These are phyloP conservation scores for Jamesozyma spencerorum DNA, from an alignment of 805 yeast species.

Conservation along the genomic window DNA sequence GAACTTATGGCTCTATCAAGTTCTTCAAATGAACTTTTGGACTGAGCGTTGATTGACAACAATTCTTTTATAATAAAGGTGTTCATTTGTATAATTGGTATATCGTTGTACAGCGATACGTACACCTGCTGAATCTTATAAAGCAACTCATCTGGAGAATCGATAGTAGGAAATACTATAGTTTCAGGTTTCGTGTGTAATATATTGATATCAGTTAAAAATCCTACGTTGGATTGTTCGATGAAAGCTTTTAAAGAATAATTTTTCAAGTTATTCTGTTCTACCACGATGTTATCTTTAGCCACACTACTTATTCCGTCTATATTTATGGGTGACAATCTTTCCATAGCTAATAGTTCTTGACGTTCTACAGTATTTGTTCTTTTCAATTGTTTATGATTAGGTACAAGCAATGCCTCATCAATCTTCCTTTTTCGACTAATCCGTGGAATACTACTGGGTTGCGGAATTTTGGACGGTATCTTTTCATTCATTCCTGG, in stretches of 20 bases:
- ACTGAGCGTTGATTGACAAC: constrained; percentile 41
- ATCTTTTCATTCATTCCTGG: neutral
- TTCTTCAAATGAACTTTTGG: constrained; percentile 38
- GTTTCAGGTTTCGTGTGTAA: constrained; percentile 6
- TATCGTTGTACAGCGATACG: constrained; percentile 17
- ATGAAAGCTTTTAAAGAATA: constrained; percentile 15
- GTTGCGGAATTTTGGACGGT: constrained; percentile 1
- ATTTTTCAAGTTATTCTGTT: neutral
- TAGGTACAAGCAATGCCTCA: neutral
- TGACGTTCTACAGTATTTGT: constrained; percentile 5
- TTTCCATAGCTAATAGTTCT: constrained; percentile 19
- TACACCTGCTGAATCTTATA: constrained; percentile 11
- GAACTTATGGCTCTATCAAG: constrained; percentile 40
- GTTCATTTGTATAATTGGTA: constrained; percentile 35
- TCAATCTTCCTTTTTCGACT: neutral
- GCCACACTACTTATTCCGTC: constrained; percentile 4
- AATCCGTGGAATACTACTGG: constrained; percentile 4
- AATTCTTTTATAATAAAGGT: constrained; percentile 49
- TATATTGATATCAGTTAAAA: constrained; percentile 12
- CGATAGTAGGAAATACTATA: constrained; percentile 7
- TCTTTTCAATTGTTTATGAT: neutral
- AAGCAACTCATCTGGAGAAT: constrained; percentile 1
- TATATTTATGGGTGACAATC: constrained; percentile 22
- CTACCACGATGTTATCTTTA: neutral
- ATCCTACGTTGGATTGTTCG: constrained; percentile 14